Evolutionary conservation across 163 green algal genomes (phyloP), one percentile per base, ranked within the genome.

Genomic region (Smithsoniella earleae): DNA sequence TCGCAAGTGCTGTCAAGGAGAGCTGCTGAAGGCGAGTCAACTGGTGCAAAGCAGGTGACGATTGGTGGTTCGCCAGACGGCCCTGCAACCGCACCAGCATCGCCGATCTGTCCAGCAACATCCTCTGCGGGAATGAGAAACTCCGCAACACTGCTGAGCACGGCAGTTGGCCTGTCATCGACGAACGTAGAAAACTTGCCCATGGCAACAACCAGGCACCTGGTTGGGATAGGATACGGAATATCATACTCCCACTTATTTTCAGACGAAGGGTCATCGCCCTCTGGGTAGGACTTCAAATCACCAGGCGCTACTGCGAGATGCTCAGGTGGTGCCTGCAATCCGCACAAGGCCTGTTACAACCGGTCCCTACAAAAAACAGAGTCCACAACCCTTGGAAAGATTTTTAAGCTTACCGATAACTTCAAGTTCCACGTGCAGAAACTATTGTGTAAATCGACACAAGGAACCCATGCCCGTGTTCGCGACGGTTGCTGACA

Each of bases 211-310:
- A 69, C 58, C 20, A 69, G 40, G 58, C 58, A 28, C 16, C 58
- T 30, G 10, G 58, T 31, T 37, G 58, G 58, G 16, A 69, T 34
- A 30, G 58, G 58, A 36, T 34, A 34, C 16, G 58, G 25, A 18
- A 69, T 31, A 36, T 34, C n/a, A 33, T 69, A 69, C 25, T 43
- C 58, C 58, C 58, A 69, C 27, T 34, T 69, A n/a, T n/a, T n/a
- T n/a, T n/a, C n/a, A n/a, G n/a, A n/a, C n/a, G n/a, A n/a, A n/a
- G n/a, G n/a, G n/a, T n/a, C n/a, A n/a, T n/a, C n/a, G n/a, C 27
- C 58, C 1, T 31, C 25, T 5, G 58, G 58, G 20, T 34, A n/a
- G 18, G 10, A 3, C 25, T 38, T 34, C 6, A 69, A 33, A 18
- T 43, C 25, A 30, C 58, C 58, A 13, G 58, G 34, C 3, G 58